Conservation (phyloP, 495 filamentous ascomycete genomes). For the Penicillium lagena region DNA sequence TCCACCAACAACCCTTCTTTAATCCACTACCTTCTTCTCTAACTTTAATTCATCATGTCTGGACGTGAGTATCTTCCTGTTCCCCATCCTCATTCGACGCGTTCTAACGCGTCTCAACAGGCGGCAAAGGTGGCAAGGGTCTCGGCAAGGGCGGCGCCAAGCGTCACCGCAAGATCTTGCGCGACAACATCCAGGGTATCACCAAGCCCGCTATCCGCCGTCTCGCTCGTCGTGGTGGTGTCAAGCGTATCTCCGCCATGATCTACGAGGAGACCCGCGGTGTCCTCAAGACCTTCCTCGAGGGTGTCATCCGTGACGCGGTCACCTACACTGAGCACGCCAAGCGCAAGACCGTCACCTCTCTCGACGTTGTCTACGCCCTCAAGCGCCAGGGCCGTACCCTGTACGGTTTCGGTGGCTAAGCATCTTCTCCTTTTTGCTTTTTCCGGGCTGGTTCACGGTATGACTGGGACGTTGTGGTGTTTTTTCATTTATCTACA, state of each 20-base stretch:
- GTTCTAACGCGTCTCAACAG: constrained; percentile 47
- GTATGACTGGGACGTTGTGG: constrained; percentile 49
- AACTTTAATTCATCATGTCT: constrained; percentile 53
- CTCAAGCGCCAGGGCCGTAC: constrained; percentile 96
- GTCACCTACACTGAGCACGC: constrained; percentile 99
- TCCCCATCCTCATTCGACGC: constrained; percentile 10
- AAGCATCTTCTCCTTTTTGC: constrained; percentile 41
- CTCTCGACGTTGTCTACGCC: constrained; percentile 94
- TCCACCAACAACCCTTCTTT: constrained; percentile 29
- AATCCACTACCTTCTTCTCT: constrained; percentile 19
- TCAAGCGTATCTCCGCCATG: constrained; percentile 98
- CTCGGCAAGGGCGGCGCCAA: constrained; percentile 93
- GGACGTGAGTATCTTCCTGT: constrained; percentile 51
- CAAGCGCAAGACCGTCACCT: constrained; percentile 98
- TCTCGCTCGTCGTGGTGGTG: constrained; percentile 99
- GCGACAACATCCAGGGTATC: constrained; percentile 98
- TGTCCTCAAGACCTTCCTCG: constrained; percentile 99
- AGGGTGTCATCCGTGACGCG: constrained; percentile 99
- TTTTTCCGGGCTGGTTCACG: constrained; percentile 42
- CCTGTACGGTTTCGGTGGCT: constrained; percentile 99
- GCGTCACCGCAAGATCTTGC: constrained; percentile 97
- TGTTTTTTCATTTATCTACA: constrained; percentile 44
- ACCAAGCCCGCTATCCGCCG: constrained; percentile 99
- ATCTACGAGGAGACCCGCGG: constrained; percentile 99
- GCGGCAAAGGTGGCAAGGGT: constrained; percentile 97